These are phyloP conservation scores for Pyrenula aspistea DNA, from an alignment of 495 filamentous ascomycete genomes.

Conservation along the genomic window DNA sequence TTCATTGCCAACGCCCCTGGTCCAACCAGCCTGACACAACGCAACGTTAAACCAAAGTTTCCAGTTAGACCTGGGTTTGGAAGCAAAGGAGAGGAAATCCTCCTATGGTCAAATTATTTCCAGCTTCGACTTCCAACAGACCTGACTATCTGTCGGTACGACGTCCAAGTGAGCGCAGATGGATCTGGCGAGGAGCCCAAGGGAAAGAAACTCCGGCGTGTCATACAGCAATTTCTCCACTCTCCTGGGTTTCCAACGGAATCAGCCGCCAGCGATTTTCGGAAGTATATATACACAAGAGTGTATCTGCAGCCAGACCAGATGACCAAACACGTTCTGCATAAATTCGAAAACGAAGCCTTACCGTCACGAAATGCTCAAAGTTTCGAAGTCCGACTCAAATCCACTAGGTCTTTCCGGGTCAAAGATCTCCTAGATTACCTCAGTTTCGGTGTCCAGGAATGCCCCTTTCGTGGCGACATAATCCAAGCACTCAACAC, in stretches of 20 bases:
- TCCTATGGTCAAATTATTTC: conserved; percentile 36
- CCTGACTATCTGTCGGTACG: conserved; percentile 2
- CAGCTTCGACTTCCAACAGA: conserved; percentile 9
- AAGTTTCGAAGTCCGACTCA: conserved; percentile 30
- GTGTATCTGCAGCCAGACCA: not conserved
- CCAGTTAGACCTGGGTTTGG: conserved; percentile 32
- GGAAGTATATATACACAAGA: not conserved
- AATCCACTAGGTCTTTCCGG: conserved; percentile 28
- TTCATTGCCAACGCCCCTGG: not conserved
- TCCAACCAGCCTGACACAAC: not conserved
- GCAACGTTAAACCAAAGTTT: not conserved
- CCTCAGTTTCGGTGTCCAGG: conserved; percentile 19
- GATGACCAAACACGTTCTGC: not conserved
- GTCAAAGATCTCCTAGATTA: conserved; percentile 40
- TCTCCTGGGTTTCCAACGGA: conserved; percentile 6
- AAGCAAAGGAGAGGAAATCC: conserved; percentile 18
- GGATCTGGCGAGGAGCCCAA: not conserved
- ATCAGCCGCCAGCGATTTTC: conserved; percentile 5
- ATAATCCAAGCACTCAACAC: conserved; percentile 42
- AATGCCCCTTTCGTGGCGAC: not conserved
- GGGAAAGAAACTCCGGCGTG: conserved; percentile 1
- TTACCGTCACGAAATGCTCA: conserved; percentile 13
- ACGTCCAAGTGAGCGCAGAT: not conserved
- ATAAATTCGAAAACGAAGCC: conserved; percentile 33
- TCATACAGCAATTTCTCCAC: conserved; percentile 20